Conservation (phyloP, 139 green algal genomes). For the Bryopsis sp. region DNA sequence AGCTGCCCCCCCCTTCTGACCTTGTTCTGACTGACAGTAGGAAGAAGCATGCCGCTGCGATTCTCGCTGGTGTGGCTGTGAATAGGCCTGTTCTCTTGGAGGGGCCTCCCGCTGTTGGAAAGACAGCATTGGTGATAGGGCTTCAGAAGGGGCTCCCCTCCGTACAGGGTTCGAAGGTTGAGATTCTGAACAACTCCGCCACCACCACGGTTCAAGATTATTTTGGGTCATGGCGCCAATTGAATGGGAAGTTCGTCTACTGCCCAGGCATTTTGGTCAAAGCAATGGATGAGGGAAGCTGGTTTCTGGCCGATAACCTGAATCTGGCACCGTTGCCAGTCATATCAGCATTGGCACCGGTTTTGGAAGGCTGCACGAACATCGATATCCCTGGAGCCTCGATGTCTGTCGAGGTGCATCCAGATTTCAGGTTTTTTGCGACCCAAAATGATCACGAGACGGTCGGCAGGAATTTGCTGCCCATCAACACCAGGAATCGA, state of each 20-base stretch:
- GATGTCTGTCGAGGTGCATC: neutral
- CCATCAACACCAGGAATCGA: constrained; percentile 25
- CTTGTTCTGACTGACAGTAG: constrained; percentile 24
- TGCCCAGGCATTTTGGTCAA: constrained; percentile 21
- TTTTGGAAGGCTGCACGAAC: constrained; percentile 25
- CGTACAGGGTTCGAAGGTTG: neutral
- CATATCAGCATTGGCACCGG: constrained; percentile 19
- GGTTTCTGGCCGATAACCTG: constrained; percentile 30
- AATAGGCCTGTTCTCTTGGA: constrained; percentile 28
- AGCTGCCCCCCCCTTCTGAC: neutral
- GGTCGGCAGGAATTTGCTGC: constrained; percentile 21
- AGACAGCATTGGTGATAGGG: neutral
- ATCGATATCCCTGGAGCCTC: constrained; percentile 9
- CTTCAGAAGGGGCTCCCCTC: neutral
- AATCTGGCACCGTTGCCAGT: constrained; percentile 28
- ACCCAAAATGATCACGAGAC: constrained; percentile 26
- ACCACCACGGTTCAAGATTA: constrained; percentile 23
- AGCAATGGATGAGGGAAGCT: constrained; percentile 17
- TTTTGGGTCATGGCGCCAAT: constrained; percentile 28
- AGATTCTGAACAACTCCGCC: neutral
- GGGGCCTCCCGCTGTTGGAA: constrained; percentile 23
- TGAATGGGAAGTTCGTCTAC: constrained; percentile 18
- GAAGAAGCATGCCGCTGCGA: constrained; percentile 1
- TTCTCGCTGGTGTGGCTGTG: constrained; percentile 13
- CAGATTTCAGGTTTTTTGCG: constrained; percentile 26